Evolutionary conservation across 768 basidiomycete genomes (phyloP), one percentile per base, ranked within the genome.

Genomic region (Postia placenta): DNA sequence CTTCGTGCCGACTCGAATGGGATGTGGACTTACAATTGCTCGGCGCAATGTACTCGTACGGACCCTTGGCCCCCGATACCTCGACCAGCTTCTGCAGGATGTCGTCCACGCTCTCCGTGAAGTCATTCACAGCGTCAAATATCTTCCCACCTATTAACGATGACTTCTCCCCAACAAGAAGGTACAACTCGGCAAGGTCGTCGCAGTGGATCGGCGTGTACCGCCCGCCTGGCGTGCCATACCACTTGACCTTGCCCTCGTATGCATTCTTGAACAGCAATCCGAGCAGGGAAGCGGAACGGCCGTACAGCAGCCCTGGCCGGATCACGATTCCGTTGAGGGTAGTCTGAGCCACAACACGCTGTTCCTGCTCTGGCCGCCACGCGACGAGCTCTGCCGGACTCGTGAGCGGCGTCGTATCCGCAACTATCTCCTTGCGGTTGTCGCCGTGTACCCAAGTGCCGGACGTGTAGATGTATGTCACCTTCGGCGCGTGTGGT

Each of bases 261-360:
- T 56, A 63, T 6, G 66, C 60, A 9, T 47, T 38, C 38, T 59
- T 48, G 60, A 76, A 76, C 5, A 69, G 42, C n/a, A 42, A 24
- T 2, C 56, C 66, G 27, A 68, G 41, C 15, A 72, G 50, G 3
- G 74, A 74, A 15, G 56, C 73, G 5, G 65, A 60, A 15, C 66
- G 64, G 6, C 74, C 75, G 55, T 74, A 75, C 11, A 75, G 52
- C 19, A 74, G 50, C 2, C 63, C 56, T 0, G 73, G 71, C 12
- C 75, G 72, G 38, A 77, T 64, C 50, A 75, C 73, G 50, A 74
- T 69, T 14, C 74, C 74, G 54, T 73, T 67, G 5, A 75, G 55
- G 11, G 56, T 53, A 1, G 60, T 26, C 50, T 61, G 58, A 4
- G n/a, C 53, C 26, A 67, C 37, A 19, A 71, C 62, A 33, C 49